A percentile compares a stretch with the other conserved stretches of the same genome.
phyloP scores from a whole-genome alignment of 768 basidiomycete genomes.

The Arthromyces matolae region DNA sequence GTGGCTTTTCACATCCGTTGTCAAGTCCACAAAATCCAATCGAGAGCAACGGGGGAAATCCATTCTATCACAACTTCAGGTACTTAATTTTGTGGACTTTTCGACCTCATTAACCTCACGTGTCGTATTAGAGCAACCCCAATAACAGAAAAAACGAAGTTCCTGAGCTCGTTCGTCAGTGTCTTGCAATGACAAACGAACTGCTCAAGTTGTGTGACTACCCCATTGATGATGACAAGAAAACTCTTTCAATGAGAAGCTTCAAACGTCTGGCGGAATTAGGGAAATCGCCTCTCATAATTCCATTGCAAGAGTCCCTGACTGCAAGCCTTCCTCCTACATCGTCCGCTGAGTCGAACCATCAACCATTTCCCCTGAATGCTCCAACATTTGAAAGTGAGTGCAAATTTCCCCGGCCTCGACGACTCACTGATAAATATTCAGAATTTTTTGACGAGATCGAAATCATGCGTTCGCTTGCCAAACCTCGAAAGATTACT shows the following conservation, averaged over 20 bases:
- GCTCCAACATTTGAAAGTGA: slow-evolving; percentile 75
- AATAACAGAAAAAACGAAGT: slow-evolving; percentile 38
- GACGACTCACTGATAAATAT: not conserved
- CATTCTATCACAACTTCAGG: slow-evolving; percentile 58
- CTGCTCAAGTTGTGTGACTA: slow-evolving; percentile 65
- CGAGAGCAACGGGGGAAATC: slow-evolving; percentile 56
- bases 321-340: slow-evolving; percentile 84
- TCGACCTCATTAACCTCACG: not conserved
- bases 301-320: slow-evolving; percentile 91
- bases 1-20: slow-evolving; percentile 88
- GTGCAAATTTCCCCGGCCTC: slow-evolving; percentile 10
- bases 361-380: slow-evolving; percentile 78
- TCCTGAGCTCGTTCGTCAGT: slow-evolving; percentile 49
- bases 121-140: slow-evolving; percentile 39
- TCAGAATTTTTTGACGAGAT: slow-evolving; percentile 80
- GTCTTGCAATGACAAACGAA: slow-evolving; percentile 61
- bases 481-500: slow-evolving; percentile 86
- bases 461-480: slow-evolving; percentile 87
- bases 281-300: slow-evolving; percentile 67
- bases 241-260: slow-evolving; percentile 45
- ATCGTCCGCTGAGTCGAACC: slow-evolving; percentile 52
- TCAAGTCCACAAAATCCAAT: slow-evolving; percentile 71
- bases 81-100: slow-evolving; percentile 25
- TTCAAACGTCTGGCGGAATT: slow-evolving; percentile 54
- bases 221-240: slow-evolving; percentile 38